A percentile compares a stretch with the other conserved stretches of the same genome.
These are phyloP conservation scores for Brassica hybrid DNA, from an alignment of 441 rosid species.

Conservation along the genomic window DNA sequence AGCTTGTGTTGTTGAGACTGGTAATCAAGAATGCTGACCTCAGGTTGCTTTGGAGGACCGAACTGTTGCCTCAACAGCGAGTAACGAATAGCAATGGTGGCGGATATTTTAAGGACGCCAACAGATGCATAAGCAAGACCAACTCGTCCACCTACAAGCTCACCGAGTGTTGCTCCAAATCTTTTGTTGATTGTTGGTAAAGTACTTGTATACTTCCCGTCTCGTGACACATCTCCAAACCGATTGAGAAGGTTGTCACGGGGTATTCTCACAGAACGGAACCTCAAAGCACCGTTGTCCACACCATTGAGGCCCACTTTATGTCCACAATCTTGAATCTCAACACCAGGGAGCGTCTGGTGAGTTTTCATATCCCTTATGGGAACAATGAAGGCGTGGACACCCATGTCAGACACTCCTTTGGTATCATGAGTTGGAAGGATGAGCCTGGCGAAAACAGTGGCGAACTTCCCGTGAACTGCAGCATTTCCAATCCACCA, in stretches of 20 bases:
- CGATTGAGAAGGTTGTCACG: slow-evolving; percentile 96
- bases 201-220: slow-evolving; percentile 92
- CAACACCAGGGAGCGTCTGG: slow-evolving; percentile 83
- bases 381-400: slow-evolving; percentile 96
- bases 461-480: slow-evolving; percentile 96
- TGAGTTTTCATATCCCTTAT: slow-evolving; percentile 87
- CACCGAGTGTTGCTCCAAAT: slow-evolving; percentile 95
- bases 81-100: slow-evolving; percentile 85
- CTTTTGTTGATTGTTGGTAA: slow-evolving; percentile 92
- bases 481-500: slow-evolving; percentile 99
- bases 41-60: slow-evolving; percentile 96
- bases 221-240: slow-evolving; percentile 90
- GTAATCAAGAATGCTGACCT: slow-evolving; percentile 95
- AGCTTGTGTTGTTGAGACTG: slow-evolving; percentile 99
- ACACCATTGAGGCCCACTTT: slow-evolving; percentile 96
- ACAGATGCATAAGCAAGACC: slow-evolving; percentile 92
- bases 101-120: slow-evolving; percentile 81
- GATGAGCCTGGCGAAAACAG: slow-evolving; percentile 86
- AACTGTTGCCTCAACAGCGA: slow-evolving; percentile 92
- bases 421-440: slow-evolving; percentile 84
- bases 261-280: slow-evolving; percentile 86
- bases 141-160: slow-evolving; percentile 98
- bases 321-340: slow-evolving; percentile 93
- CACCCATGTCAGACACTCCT: slow-evolving; percentile 89
- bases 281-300: slow-evolving; percentile 94